phyloP scores from a whole-genome alignment of 192 early-diverging fungal genomes.

The Coemansia sp. region DNA sequence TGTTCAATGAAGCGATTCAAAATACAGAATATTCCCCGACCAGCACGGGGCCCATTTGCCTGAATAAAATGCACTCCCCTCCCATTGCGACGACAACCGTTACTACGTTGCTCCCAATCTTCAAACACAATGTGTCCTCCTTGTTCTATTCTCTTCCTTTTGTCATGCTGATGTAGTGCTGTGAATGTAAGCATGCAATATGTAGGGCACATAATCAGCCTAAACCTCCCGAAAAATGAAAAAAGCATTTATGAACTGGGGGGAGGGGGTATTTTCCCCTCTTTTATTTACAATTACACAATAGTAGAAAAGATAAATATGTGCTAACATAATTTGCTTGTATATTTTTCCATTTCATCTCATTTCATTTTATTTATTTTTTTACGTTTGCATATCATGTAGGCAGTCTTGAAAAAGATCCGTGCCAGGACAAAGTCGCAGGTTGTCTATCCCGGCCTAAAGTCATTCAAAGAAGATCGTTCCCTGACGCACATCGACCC shows the following conservation, averaged over 20 bases:
- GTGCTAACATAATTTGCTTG: not conserved
- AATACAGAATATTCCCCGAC: no score
- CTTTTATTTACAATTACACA: constrained; percentile 2
- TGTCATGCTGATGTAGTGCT: not conserved
- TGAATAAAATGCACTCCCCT: no score
- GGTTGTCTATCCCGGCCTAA: constrained; percentile 77
- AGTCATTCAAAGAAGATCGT: constrained; percentile 62
- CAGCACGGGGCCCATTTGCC: no score
- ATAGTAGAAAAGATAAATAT: not conserved
- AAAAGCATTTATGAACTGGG: no score
- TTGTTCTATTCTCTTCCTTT: not conserved
- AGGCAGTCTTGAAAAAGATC: constrained; percentile 86
- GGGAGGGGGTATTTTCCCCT: no score
- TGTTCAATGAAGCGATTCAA: no score
- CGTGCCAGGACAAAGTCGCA: constrained; percentile 70
- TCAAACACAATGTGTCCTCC: not conserved
- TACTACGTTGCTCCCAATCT: no score
- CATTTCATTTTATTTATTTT: not conserved
- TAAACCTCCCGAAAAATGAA: not conserved
- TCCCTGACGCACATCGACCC: constrained; percentile 67
- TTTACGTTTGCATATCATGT: constrained; percentile 5
- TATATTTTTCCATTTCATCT: not conserved
- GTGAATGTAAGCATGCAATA: constrained; percentile 1
- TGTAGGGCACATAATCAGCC: not conserved
- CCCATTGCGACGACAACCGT: no score